Conservation (phyloP, 2,329 filamentous ascomycete genomes). For the Sporothrix schenckii region DNA sequence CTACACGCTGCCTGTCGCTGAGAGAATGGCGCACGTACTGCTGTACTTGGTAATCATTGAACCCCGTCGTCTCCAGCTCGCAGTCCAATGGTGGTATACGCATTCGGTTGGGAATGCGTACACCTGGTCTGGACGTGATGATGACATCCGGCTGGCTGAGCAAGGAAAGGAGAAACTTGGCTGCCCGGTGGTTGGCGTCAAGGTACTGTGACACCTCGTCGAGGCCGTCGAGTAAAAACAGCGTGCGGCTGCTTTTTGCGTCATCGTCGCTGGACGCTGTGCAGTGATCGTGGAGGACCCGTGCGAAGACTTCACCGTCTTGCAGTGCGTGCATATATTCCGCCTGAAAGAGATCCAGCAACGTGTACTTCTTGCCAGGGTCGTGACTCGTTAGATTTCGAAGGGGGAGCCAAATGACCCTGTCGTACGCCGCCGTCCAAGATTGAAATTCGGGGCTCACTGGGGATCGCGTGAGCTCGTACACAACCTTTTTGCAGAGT, state of each 20-base stretch:
- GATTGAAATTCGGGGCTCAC: slow-evolving; percentile 35
- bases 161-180: slow-evolving; percentile 40
- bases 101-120: neutral
- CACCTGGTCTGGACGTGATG: slow-evolving; percentile 40
- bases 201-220: slow-evolving; percentile 45
- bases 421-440: slow-evolving; percentile 40
- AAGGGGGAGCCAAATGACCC: slow-evolving; percentile 48
- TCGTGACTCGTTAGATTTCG: slow-evolving; percentile 42
- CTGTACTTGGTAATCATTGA: neutral
- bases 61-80: neutral
- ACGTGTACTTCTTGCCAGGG: too few species aligned
- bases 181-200: slow-evolving; percentile 33
- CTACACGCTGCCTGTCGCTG: neutral
- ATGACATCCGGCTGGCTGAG: slow-evolving; percentile 45
- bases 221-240: slow-evolving; percentile 50
- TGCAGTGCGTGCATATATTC: neutral
- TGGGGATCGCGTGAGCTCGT: slow-evolving; percentile 41
- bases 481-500: slow-evolving; percentile 49
- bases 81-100: neutral
- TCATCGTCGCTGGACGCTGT: neutral
- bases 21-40: slow-evolving; percentile 3
- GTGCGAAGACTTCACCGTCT: neutral
- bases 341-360: neutral
- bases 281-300: slow-evolving; percentile 1
- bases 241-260: slow-evolving; percentile 34